These are phyloP conservation scores for Triticum monococcum DNA, from an alignment of 176 grass and related monocot species.

Conservation along the genomic window DNA sequence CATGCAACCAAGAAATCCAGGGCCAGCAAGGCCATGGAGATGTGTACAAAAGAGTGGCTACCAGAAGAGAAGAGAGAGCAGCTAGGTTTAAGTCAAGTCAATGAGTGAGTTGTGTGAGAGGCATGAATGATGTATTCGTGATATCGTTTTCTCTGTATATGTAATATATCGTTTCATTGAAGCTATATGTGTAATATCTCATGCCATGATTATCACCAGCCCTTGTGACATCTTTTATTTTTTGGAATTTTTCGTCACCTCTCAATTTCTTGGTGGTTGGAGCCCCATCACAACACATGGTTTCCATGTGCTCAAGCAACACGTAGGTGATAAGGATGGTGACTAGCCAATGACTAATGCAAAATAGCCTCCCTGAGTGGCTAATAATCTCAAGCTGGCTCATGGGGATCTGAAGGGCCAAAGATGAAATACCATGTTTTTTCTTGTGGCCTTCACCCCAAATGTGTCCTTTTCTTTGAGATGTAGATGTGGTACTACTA, in stretches of 20 bases:
- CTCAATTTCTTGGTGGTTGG: not conserved
- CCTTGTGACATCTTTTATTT: not conserved
- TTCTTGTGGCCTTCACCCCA: not conserved
- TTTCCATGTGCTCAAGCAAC: conserved; percentile 49
- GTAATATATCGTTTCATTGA: conserved; percentile 37
- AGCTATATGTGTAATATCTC: conserved; percentile 43
- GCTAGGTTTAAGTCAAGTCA: conserved; percentile 25
- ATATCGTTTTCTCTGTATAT: conserved; percentile 32
- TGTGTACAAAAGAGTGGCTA: conserved; percentile 66
- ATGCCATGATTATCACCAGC: conserved; percentile 2
- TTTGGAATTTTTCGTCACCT: not conserved
- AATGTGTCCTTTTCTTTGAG: conserved; percentile 6
- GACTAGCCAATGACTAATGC: conserved; percentile 21
- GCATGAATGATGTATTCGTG: conserved; percentile 24
- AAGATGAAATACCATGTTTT: not conserved
- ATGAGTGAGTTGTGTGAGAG: conserved; percentile 13
- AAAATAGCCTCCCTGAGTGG: not conserved
- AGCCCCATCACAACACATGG: conserved; percentile 15
- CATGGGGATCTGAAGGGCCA: not conserved
- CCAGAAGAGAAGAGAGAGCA: conserved; percentile 23
- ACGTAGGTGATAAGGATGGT: conserved; percentile 17
- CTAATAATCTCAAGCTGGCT: not conserved
- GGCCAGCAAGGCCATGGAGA: conserved; percentile 46
- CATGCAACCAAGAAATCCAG: conserved; percentile 57
- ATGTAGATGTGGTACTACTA: not conserved